Evolutionary conservation across 208 protist species (phyloP), one percentile per base, ranked within the genome.

Genomic region (Acanthamoeba castellanii): DNA sequence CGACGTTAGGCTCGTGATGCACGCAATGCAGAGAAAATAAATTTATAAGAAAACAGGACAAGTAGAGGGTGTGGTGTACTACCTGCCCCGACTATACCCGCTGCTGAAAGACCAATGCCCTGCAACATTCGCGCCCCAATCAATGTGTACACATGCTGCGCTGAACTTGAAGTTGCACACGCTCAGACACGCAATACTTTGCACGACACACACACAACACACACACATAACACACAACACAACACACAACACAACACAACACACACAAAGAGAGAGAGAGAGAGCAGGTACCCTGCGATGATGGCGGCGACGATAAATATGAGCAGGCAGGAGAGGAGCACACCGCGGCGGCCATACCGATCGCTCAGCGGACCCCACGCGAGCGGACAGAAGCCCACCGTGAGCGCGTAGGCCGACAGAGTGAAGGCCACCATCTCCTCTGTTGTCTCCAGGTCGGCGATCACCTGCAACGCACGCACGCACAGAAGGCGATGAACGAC

Each of bases 391-490:
- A 85, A 32, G 34, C 50, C 50, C 50, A 55, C 50, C 13, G 50
- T 55, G 14, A 85, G 30, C 8, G 76, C 76, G 42, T 47, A 85
- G 42, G 42, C n/a, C n/a, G 76, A 85, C 3, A 85, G 45, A 25
- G 76, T 85, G n/a, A 25, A 85, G 42, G 76, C 76, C 42, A 85
- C 76, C 76, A 85, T 59, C 45, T 85, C 76, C 32, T 85, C 76
- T 9, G 13, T 85, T 20, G 76, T 85, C 11, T 85, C 27, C 3
- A 85, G 47, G 42, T 85, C 76, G 27, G 9, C 13, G 32, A 85
- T 85, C 20, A 85, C 76, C 76, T 85, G 34, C 37, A 42, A 70
- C 64, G 64, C 64, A 61, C 55, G 1, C 55, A 22, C 11, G 55
- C 20, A 30, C 22, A 30, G 66, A 13, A 74, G 18, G 32, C 3